phyloP scores from a whole-genome alignment of 441 rosid species.

The Gossypium davidsonii region DNA sequence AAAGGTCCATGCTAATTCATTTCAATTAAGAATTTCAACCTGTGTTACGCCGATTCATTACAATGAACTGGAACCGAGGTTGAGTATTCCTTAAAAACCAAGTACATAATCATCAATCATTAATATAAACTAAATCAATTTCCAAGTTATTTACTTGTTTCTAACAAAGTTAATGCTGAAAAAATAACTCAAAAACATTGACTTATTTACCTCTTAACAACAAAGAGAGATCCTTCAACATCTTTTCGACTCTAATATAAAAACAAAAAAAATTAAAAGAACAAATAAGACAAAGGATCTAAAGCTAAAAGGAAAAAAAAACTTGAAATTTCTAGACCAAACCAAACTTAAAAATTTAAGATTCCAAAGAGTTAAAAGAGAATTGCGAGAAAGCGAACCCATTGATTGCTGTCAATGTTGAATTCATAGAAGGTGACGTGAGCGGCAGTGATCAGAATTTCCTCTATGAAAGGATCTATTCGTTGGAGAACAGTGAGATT shows the following conservation, averaged over 20 bases:
- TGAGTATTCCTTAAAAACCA: conserved; percentile 46
- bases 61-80: conserved; percentile 74
- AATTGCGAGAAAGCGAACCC: conserved; percentile 37
- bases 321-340: neutral
- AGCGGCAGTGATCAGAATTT: conserved; percentile 72
- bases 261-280: neutral
- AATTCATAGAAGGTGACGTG: conserved; percentile 77
- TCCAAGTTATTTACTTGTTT: neutral
- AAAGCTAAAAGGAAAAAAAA: too few species aligned
- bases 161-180: neutral
- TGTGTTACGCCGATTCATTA: conserved; percentile 64
- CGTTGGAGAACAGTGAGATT: conserved; percentile 75
- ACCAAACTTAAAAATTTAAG: neutral
- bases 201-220: conserved; percentile 53
- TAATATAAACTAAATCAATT: neutral
- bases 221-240: conserved; percentile 79
- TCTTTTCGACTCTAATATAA: conserved; percentile 58
- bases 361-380: conserved; percentile 1
- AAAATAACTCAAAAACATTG: neutral
- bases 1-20: neutral
- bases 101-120: neutral
- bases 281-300: neutral
- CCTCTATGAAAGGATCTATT: conserved; percentile 63
- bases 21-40: conserved; percentile 25
- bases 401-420: conserved; percentile 65